phyloP scores from a whole-genome alignment of 116 monocot species.

The Phalaenopsis hybrid region DNA sequence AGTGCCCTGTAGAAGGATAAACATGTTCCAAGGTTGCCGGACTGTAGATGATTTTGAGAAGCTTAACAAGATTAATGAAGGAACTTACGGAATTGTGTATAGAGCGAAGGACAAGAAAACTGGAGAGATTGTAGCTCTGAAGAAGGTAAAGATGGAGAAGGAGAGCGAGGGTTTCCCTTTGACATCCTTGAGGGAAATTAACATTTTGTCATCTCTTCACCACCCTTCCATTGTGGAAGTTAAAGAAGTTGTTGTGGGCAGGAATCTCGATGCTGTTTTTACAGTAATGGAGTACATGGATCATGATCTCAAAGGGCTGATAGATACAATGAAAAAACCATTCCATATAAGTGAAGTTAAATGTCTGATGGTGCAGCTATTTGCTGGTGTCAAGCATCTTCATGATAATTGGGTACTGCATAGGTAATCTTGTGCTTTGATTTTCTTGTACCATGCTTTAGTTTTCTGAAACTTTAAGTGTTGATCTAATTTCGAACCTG shows the following conservation, averaged over 20 bases:
- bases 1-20: conserved; percentile 37
- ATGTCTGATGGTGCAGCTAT: conserved; percentile 58
- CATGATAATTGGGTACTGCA: conserved; percentile 78
- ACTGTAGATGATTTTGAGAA: conserved; percentile 71
- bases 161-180: conserved; percentile 63
- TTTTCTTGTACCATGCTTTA: neutral
- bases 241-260: conserved; percentile 68
- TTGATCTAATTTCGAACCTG: neutral
- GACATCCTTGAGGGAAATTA: conserved; percentile 61
- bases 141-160: conserved; percentile 81
- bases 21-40: conserved; percentile 67
- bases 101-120: conserved; percentile 68
- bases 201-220: conserved; percentile 57
- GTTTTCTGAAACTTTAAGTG: neutral
- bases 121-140: conserved; percentile 60
- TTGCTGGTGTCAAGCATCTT: conserved; percentile 52
- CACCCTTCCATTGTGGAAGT: conserved; percentile 68
- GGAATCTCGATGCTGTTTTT: conserved; percentile 46
- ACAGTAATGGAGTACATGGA: conserved; percentile 87
- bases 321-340: conserved; percentile 64
- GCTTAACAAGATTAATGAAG: conserved; percentile 67
- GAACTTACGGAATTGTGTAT: conserved; percentile 68
- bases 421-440: conserved; percentile 29
- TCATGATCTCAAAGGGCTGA: conserved; percentile 55
- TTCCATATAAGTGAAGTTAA: conserved; percentile 67